A percentile compares a stretch with the other conserved stretches of the same genome.
These are phyloP conservation scores for Zygosaccharomyces rouxii DNA, from an alignment of 805 yeast species.

Conservation along the genomic window DNA sequence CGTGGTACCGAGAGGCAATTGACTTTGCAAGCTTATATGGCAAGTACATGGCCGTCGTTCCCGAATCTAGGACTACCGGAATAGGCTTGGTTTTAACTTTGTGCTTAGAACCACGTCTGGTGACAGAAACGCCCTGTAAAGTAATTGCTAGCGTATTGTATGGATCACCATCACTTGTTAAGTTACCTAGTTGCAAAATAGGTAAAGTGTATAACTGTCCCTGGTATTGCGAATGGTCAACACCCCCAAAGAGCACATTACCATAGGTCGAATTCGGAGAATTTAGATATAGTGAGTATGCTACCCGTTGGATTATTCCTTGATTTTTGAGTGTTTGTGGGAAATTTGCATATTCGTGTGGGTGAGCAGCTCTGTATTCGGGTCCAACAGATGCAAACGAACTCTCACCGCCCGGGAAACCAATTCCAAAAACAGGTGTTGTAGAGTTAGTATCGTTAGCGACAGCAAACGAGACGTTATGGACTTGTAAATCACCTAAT, in stretches of 20 bases:
- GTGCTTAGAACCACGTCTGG: conserved; percentile 25
- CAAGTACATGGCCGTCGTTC: conserved; percentile 48
- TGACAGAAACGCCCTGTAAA: conserved; percentile 31
- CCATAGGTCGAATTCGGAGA: conserved; percentile 41
- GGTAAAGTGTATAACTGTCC: conserved; percentile 48
- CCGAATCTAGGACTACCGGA: conserved; percentile 50
- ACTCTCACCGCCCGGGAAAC: conserved; percentile 62
- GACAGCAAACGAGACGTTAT: conserved; percentile 63
- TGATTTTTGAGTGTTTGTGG: conserved; percentile 56
- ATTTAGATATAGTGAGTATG: conserved; percentile 58
- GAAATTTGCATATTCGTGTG: conserved; percentile 55
- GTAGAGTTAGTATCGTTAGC: conserved; percentile 60
- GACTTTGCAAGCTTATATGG: conserved; percentile 40
- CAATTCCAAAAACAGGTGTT: conserved; percentile 69
- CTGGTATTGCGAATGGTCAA: conserved; percentile 53
- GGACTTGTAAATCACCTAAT: conserved; percentile 47
- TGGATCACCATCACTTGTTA: conserved; percentile 3
- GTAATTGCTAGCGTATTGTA: conserved; percentile 22
- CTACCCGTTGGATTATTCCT: conserved; percentile 51
- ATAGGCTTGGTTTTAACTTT: conserved; percentile 21
- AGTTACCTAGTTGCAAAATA: conserved; percentile 37
- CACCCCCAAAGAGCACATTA: conserved; percentile 59
- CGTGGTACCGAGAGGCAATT: conserved; percentile 30
- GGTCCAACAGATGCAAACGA: conserved; percentile 60
- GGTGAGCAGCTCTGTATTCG: conserved; percentile 15